Base-by-base conservation (phyloP, 108 stramenopile species). In the Skeletonema tropicum region DNA sequence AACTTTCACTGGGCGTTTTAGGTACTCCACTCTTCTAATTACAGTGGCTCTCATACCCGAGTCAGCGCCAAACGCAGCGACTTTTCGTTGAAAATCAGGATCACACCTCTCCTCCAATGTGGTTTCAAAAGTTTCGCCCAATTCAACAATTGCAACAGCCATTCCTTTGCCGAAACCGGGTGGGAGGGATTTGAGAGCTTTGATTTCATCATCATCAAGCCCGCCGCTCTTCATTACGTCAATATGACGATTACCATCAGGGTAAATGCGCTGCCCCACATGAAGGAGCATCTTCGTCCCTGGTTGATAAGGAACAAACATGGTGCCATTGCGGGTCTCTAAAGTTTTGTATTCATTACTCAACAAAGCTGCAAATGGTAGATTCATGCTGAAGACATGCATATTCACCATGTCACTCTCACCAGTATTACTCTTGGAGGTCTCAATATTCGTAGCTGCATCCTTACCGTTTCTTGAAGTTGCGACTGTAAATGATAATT, bases 331-430 rank as follows among this genome's bases (percentile, higher is more conserved):
- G 6, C 94, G 77, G 13, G 88, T 86, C 71, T 95, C 94, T 5
- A 95, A 49, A 14, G 88, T 90, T 64, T 95, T 95, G 79, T 87
- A 82, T 21, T 90, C 94, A 76, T 92, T 92, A 10, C 86, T 83
- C n/a, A 95, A 68, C 29, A 95, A 70, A 6, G 91, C 90, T 0
- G 89, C 90, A 72, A 92, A 95, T 11, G 94, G 94, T 64, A 87
- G 66, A 63, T 89, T 91, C 94, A 95, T 92, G 60, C 85, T 85
- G 73, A 95, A 92, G 36, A 70, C 81, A 46, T 85, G 77, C 70
- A 86, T 77, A 25, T 76, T 66, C 8, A 87, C 70, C 63, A 26
- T 23, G 25, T 77, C 67, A 29, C 15, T 55, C 19, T 80, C 71
- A 11, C 67, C 46, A 36, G 25, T 29, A 42, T 63, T 62, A 59